A percentile compares a stretch with the other conserved stretches of the same genome.
Evolutionary conservation across 805 yeast species (phyloP).

Genomic region (Kodamaea jinghongensis): DNA sequence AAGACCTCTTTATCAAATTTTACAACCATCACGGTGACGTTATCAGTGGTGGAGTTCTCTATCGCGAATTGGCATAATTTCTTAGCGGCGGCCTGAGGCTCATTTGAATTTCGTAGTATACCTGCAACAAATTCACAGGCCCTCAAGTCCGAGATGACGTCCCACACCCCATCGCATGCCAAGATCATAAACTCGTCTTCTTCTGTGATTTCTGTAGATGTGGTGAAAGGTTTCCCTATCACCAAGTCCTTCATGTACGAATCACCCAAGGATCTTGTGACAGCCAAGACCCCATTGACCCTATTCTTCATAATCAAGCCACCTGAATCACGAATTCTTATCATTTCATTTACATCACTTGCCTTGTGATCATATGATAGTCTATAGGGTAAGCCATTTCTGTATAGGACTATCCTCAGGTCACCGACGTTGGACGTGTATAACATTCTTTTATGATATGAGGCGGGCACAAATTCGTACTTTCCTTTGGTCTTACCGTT

Average conservation of each 20-base stretch:
- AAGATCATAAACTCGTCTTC: constrained; percentile 78
- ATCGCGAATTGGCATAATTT: constrained; percentile 71
- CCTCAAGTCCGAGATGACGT: constrained; percentile 78
- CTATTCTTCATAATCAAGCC: constrained; percentile 87
- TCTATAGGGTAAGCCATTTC: constrained; percentile 73
- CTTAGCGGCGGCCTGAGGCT: constrained; percentile 67
- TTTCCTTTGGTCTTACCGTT: constrained; percentile 15
- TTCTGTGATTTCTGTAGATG: constrained; percentile 69
- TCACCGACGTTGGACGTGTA: constrained; percentile 97
- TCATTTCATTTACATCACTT: constrained; percentile 71
- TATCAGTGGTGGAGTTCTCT: constrained; percentile 79
- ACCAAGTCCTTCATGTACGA: constrained; percentile 87
- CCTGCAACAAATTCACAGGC: constrained; percentile 73
- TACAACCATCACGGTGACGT: constrained; percentile 90
- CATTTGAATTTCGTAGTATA: constrained; percentile 31
- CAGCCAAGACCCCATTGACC: constrained; percentile 94
- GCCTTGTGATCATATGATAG: constrained; percentile 94
- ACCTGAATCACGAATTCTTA: constrained; percentile 72
- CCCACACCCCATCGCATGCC: constrained; percentile 98
- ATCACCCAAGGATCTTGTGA: constrained; percentile 91
- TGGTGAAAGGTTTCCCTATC: constrained; percentile 88
- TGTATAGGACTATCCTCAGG: constrained; percentile 74
- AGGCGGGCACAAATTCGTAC: constrained; percentile 49
- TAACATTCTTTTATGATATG: constrained; percentile 64
- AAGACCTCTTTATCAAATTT: constrained; percentile 48